Conservation (phyloP, 2,329 filamentous ascomycete genomes). For the Trichoderma arundinaceum region DNA sequence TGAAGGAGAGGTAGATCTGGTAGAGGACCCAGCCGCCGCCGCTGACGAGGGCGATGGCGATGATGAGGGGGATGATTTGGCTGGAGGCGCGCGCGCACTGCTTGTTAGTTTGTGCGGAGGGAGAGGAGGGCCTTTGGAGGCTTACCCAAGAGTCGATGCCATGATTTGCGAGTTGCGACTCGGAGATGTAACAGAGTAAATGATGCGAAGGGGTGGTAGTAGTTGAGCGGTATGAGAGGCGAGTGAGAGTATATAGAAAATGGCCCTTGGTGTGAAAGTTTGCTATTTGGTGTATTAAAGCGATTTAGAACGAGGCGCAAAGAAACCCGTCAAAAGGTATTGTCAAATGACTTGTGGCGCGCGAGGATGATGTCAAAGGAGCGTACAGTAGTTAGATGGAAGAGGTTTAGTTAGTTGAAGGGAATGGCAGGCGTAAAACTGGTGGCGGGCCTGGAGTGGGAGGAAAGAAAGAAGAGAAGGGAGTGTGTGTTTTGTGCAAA, state of each 20-base stretch:
- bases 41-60: constrained; percentile 68
- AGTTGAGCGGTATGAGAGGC: background rate
- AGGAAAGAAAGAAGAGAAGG: background rate
- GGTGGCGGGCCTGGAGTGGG: background rate
- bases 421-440: background rate
- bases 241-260: background rate
- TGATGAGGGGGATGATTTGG: constrained; percentile 69
- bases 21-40: constrained; percentile 70
- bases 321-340: background rate
- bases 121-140: background rate
- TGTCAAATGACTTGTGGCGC: background rate
- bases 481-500: background rate
- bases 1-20: constrained; percentile 71
- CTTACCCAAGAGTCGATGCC: constrained; percentile 22
- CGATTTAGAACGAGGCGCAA: background rate
- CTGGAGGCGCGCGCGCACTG: constrained; percentile 42
- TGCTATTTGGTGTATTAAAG: background rate
- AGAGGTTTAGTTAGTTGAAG: background rate
- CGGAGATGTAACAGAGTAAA: no score
- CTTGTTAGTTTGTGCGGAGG: background rate
- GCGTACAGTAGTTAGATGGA: background rate
- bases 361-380: constrained; percentile 15
- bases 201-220: background rate
- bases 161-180: constrained; percentile 1
- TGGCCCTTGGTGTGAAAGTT: background rate